Evolutionary conservation across 768 basidiomycete genomes (phyloP), one percentile per base, ranked within the genome.

Genomic region (Daedaleopsis nitida): DNA sequence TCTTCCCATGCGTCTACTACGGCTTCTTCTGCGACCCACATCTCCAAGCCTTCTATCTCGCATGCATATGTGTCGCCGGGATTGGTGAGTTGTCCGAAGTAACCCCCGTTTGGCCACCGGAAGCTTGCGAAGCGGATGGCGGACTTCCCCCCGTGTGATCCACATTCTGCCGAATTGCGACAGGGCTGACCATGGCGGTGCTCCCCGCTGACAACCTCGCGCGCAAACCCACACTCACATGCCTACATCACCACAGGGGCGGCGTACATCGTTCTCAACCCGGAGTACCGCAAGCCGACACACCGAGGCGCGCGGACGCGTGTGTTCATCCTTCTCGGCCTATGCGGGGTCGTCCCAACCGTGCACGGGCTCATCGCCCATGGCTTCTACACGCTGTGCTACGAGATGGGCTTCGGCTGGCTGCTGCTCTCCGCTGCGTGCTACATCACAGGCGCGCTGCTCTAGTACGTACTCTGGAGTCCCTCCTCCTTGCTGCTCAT

Each of bases 241-340:
- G 21, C 12, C 2, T 35, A 34, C 32, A 52, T 16, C 11, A 37
- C 19, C 57, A 17, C 67, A 91, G 88, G 80, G 59, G 84, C 88
- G 10, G 81, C 85, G n/a, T 87, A 84, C 73, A 82, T 91, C 68
- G 91, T 95, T 37, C 79, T 95, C 21, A 83, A 86, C 52, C 91
- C 92, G 6, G 83, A 88, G 69, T 93, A 93, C 70, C 78, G 86
- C 21, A 88, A 86, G 63, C 87, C 91, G 5, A 82, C 83, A 3
- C 89, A 90, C 71, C 83, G 93, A 24, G 84, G 86, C 65, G 84
- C 88, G 52, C 85, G 95, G 24, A 94, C 92, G 14, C 72, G 77
- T 38, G 83, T 93, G 16, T 97, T 96, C 77, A 82, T 94, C 64
- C 83, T 79, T 11, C 83, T 96, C 27, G 94, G 94, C 13, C 71